phyloP scores from a whole-genome alignment of 768 basidiomycete genomes.

The Lactarius akahatsu region DNA sequence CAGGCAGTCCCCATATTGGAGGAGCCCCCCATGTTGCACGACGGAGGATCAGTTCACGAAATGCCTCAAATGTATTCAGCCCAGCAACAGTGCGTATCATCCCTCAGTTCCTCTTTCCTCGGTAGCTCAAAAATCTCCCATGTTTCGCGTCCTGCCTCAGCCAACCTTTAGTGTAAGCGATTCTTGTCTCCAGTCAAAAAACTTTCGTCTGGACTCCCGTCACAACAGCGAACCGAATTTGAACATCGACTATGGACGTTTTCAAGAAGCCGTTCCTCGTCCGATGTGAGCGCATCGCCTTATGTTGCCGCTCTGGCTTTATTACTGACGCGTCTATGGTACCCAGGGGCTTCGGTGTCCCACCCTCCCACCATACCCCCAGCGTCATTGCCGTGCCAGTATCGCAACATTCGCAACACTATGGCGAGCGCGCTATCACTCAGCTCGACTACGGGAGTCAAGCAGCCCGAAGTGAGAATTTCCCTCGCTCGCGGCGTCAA shows the following conservation, averaged over 20 bases:
- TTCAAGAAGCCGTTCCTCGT: slow-evolving; percentile 22
- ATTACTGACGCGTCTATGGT: background rate
- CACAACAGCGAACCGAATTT: slow-evolving; percentile 22
- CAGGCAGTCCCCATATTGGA: slow-evolving; percentile 22
- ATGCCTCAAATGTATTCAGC: background rate
- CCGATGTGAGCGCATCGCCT: slow-evolving; percentile 9
- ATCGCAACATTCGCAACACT: slow-evolving; percentile 22
- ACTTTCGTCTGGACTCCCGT: background rate
- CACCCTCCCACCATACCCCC: slow-evolving; percentile 5
- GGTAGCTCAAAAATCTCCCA: background rate
- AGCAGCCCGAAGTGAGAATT: slow-evolving; percentile 15
- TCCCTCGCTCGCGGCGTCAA: background rate
- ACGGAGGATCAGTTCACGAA: slow-evolving; percentile 18
- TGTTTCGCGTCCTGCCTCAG: background rate
- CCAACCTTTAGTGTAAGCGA: slow-evolving; percentile 5
- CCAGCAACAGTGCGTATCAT: slow-evolving; percentile 10
- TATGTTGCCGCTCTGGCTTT: background rate
- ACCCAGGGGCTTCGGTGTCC: slow-evolving; percentile 6
- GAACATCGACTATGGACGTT: slow-evolving; percentile 27
- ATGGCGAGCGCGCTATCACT: slow-evolving; percentile 26
- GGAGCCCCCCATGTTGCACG: background rate
- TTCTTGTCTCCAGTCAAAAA: background rate
- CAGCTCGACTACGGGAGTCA: slow-evolving; percentile 23
- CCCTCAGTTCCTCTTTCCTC: background rate
- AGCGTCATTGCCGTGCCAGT: slow-evolving; percentile 13